A percentile compares a stretch with the other conserved stretches of the same genome.
These are phyloP conservation scores for Curvularia lunata DNA, from an alignment of 2,329 filamentous ascomycete species.

Conservation along the genomic window DNA sequence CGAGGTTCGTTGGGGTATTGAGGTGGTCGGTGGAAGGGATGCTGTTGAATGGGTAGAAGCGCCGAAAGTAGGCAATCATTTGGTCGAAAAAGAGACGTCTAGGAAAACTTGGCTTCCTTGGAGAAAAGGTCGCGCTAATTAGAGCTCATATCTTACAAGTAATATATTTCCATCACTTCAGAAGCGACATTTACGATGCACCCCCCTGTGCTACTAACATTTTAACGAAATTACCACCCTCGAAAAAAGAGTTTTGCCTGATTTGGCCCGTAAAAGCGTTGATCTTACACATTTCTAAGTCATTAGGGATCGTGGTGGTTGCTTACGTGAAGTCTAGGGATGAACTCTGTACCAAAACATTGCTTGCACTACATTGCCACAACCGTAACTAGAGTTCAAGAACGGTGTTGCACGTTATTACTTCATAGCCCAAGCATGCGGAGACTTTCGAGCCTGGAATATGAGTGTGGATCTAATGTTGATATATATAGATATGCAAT, in stretches of 20 bases:
- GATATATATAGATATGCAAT: slow-evolving; percentile 10
- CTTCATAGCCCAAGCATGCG: not conserved
- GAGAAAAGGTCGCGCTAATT: not conserved
- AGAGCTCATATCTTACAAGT: not conserved
- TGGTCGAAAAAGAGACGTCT: not conserved
- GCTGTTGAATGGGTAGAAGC: not conserved
- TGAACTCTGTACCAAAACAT: not conserved
- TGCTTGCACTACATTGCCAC: not conserved
- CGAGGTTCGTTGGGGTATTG: slow-evolving; percentile 30
- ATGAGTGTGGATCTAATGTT: not conserved
- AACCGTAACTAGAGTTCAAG: not conserved
- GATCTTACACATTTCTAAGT: too few species aligned
- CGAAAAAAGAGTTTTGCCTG: not conserved
- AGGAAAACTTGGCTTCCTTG: not conserved
- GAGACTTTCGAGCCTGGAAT: not conserved
- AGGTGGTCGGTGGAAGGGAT: slow-evolving; percentile 29
- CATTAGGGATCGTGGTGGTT: not conserved
- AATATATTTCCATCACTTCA: not conserved
- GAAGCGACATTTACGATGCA: not conserved
- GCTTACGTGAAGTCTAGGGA: not conserved
- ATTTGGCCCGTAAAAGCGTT: not conserved
- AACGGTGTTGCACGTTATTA: too few species aligned
- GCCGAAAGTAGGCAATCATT: not conserved
- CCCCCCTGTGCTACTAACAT: not conserved
- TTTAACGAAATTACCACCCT: not conserved